Base-by-base conservation (phyloP, 2,329 filamentous ascomycete species). In the Exophiala alcalophila region DNA sequence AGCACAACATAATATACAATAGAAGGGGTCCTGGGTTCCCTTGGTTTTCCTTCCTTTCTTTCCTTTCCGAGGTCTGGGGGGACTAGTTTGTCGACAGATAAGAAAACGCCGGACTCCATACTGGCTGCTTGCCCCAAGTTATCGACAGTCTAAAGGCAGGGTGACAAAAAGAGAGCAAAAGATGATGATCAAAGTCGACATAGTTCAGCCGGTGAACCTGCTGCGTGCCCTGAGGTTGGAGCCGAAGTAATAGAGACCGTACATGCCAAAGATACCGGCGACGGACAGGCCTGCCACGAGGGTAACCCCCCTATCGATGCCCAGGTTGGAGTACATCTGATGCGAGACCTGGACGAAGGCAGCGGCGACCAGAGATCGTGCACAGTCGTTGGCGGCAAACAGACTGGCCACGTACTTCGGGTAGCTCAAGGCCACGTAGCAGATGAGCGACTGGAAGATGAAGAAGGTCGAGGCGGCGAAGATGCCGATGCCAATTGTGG, bases 301-400 rank as follows among this genome's bases (percentile, higher is more conserved):
- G 52, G 53, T 59, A 21, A 58, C 48, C 0, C 61, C 62, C 9
- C 38, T 39, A 3, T 47, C 57, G 21, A 65, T 56, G 10, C 63
- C 61, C 8, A 65, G 47, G 24, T 60, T 62, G 18, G 55, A 40
- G 42, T 59, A 66, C 30, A 65, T 52, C 10, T 59, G 59, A 11
- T 59, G 52, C 1, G 63, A 54, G 40, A 64, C 60, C 53, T 70
- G 26, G 33, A 70, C 47, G 44, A 61, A 50, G 31, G 61, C 58
- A 55, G 56, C 53, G 20, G 62, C 63, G 10, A 62, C 42, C 8
- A 55, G 45, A 19, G 55, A 58, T 4, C 61, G 47, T 37, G 43
- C 49, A 19, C 64, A n/a, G 54, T 56, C 57, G 37, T 58, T 57
- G 19, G 47, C 49, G 1, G 56, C 56, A 29, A 60, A 59, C 9